Evolutionary conservation across 331 rosid species (phyloP), one percentile per base, ranked within the genome.

Genomic region (Rhamnella rubrinervis): DNA sequence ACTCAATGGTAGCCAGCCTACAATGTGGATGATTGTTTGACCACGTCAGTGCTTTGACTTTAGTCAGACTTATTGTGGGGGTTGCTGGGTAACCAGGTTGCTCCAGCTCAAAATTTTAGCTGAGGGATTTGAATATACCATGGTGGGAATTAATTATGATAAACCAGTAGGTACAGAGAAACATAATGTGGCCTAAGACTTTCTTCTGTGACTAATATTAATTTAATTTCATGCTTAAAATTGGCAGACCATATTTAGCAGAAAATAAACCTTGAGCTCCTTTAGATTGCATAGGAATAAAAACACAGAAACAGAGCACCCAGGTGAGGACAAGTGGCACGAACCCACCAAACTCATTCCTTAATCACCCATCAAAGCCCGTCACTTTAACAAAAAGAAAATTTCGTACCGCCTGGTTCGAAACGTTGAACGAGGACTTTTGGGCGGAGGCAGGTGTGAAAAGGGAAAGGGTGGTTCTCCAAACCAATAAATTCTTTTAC

Each of bases 371-470:
- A 50, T 67, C 74, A 55, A 61, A 31, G 53, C 46, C 51, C 71
- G 28, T 38, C 14, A 23, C 59, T 55, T 39, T 3, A 31, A 31
- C 35, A 31, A 2, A 18, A 6, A 56, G 52, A 23, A 50, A 1
- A 35, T 71, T 31, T 63, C 71, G 26, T 53, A 9, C 55, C 63
- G 38, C 55, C 19, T 21, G 17, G 74, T 8, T 40, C 8, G 41
- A 39, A 75, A 31, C 74, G 58, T 41, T 68, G 71, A 68, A 39
- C n/a, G 23, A 9, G 0, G 25, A 46, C 31, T 47, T 17, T 35
- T 63, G 51, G 26, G 26, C 47, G 2, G 31, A 26, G 72, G 74
- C 74, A 44, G 53, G 78, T 82, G 91, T 66, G 87, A 65, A 88
- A 67, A 8, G 57, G 18, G 6, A 41, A 0, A 61, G 61, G 61